These are phyloP conservation scores for Citrus maxima DNA, from an alignment of 345 rosid genomes.

Conservation along the genomic window DNA sequence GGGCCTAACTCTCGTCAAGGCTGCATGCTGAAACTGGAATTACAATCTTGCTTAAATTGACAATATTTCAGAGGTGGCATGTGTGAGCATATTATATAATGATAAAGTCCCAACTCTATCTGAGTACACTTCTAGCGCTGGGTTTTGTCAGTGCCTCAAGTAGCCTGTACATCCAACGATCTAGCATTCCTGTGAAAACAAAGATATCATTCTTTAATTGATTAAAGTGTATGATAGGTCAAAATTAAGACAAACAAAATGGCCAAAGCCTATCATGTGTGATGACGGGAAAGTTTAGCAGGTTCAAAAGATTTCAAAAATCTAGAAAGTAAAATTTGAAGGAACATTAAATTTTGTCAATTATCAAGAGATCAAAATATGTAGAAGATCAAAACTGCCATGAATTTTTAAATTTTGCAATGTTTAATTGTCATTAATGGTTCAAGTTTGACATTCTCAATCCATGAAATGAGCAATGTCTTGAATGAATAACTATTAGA, in stretches of 20 bases:
- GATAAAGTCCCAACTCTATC: conserved; percentile 10
- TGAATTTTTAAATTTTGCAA: not conserved
- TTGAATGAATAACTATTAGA: not conserved
- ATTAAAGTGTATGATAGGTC: not conserved
- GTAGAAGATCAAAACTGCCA: not conserved
- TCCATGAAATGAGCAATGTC: not conserved
- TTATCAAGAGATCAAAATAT: not conserved
- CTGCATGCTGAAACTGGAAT: not conserved
- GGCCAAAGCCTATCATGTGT: not conserved
- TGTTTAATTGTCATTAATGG: not conserved
- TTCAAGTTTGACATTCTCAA: not conserved
- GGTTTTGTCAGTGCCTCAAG: conserved; percentile 63
- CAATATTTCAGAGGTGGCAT: not conserved
- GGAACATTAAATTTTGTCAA: not conserved
- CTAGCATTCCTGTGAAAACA: conserved; percentile 72
- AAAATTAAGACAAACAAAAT: not conserved
- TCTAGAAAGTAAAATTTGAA: not conserved
- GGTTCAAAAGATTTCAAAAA: not conserved
- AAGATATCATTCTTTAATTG: not conserved
- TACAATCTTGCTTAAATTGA: not conserved
- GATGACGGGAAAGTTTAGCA: not conserved
- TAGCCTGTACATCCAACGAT: conserved; percentile 94
- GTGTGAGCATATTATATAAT: not conserved
- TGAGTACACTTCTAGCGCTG: conserved; percentile 18
- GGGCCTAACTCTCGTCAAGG: not conserved